phyloP scores from a whole-genome alignment of 129 eudicot genomes.

The Erigeron canadensis region DNA sequence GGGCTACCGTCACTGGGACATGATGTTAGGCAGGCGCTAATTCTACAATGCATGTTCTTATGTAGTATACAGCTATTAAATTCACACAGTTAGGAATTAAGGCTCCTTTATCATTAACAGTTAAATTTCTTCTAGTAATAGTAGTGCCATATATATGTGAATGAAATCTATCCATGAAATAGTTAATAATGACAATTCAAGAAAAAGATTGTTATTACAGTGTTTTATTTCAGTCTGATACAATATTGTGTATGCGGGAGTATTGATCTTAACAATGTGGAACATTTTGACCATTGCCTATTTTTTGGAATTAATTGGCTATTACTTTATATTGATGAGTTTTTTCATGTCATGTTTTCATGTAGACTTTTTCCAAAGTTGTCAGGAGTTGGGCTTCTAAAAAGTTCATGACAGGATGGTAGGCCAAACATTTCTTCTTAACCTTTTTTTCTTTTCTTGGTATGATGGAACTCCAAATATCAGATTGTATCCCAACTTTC shows the following conservation, averaged over 20 bases:
- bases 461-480: background rate
- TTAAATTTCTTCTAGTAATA: background rate
- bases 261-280: conserved; percentile 8
- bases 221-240: conserved; percentile 8
- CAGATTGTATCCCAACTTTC: background rate
- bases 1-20: too few relatives aligned
- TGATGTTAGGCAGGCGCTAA: background rate
- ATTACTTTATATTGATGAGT: conserved; percentile 6
- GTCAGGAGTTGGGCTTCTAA: conserved; percentile 96
- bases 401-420: conserved; percentile 99
- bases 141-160: background rate
- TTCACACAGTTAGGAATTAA: background rate
- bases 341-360: background rate
- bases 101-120: background rate
- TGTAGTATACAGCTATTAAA: background rate
- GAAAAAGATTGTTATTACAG: background rate
- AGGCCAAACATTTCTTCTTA: conserved; percentile 23
- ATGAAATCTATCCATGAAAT: background rate
- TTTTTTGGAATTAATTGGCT: background rate
- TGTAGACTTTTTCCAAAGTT: conserved; percentile 83
- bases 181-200: too few relatives aligned
- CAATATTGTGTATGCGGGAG: background rate
- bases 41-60: background rate
- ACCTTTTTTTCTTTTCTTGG: background rate
- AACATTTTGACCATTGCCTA: conserved; percentile 6